phyloP scores from a whole-genome alignment of 108 stramenopile genomes.

The Skeletonema tropicum region DNA sequence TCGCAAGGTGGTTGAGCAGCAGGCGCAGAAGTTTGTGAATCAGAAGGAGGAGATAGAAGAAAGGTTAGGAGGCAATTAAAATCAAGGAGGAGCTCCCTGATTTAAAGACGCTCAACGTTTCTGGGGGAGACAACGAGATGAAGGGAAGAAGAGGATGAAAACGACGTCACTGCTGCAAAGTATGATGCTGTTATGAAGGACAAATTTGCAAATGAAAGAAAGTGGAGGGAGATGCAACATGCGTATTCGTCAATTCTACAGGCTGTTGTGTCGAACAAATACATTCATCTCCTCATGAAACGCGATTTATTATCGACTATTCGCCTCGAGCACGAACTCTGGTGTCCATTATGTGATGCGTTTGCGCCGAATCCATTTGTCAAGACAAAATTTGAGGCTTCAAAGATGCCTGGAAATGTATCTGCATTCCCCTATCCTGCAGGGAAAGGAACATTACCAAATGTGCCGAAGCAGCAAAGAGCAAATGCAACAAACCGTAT shows the following conservation, averaged over 20 bases:
- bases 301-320: constrained; percentile 72
- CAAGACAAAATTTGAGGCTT: not conserved
- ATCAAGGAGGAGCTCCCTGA: constrained; percentile 20
- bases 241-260: constrained; percentile 61
- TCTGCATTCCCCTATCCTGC: constrained; percentile 50
- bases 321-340: constrained; percentile 76
- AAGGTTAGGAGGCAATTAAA: constrained; percentile 53
- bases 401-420: constrained; percentile 16
- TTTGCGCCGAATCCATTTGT: constrained; percentile 68
- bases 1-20: constrained; percentile 76
- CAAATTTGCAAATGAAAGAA: constrained; percentile 75
- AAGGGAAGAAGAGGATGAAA: constrained; percentile 25
- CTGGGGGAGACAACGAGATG: constrained; percentile 25
- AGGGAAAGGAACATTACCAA: constrained; percentile 49
- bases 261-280: constrained; percentile 60
- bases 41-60: constrained; percentile 64
- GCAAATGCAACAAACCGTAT: constrained; percentile 67
- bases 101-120: constrained; percentile 9
- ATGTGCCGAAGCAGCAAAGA: constrained; percentile 54
- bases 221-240: constrained; percentile 85
- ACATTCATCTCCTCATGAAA: constrained; percentile 59
- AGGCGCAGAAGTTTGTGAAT: constrained; percentile 57
- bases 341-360: constrained; percentile 83
- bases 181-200: constrained; percentile 20
- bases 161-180: constrained; percentile 21